Percentiles rank a stretch among this genome's conserved stretches.
phyloP scores from a whole-genome alignment of 2,329 filamentous ascomycete genomes.

The Chlorencoelia australis region DNA sequence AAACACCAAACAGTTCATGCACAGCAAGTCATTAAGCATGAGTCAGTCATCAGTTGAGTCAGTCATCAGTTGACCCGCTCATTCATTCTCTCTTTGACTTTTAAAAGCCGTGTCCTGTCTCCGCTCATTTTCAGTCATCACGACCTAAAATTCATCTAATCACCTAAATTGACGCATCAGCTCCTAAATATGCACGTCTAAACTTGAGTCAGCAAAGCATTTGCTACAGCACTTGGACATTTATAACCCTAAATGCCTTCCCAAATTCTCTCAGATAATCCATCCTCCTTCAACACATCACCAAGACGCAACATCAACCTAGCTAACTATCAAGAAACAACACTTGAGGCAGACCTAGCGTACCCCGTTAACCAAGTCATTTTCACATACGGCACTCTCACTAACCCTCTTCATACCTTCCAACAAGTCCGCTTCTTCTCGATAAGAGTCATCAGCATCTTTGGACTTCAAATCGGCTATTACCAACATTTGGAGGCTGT shows the following conservation, averaged over 20 bases:
- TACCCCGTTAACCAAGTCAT: slow-evolving; percentile 11
- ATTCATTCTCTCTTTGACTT: too few species aligned
- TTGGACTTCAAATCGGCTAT: slow-evolving; percentile 10
- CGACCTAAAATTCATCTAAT: too few species aligned
- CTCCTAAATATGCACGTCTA: not conserved
- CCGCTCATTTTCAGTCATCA: too few species aligned
- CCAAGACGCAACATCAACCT: slow-evolving; percentile 7
- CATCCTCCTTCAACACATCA: not conserved
- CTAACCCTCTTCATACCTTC: slow-evolving; percentile 8
- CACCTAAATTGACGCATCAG: too few species aligned
- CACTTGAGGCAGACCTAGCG: slow-evolving; percentile 5
- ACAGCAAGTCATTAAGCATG: too few species aligned
- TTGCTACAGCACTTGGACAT: too few species aligned
- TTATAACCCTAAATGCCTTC: not conserved
- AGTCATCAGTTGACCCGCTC: too few species aligned
- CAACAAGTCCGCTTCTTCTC: slow-evolving; percentile 12
- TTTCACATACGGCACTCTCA: slow-evolving; percentile 10
- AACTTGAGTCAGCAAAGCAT: not conserved
- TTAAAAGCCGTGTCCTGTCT: too few species aligned
- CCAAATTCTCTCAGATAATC: not conserved
- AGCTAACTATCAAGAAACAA: slow-evolving; percentile 13
- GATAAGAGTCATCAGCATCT: slow-evolving; percentile 12
- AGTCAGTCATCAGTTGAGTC: too few species aligned
- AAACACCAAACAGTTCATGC: too few species aligned
- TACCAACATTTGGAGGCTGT: slow-evolving; percentile 11